Evolutionary conservation across 1,139 yeast genomes (phyloP).

Genomic region (Geotrichum candidum): DNA sequence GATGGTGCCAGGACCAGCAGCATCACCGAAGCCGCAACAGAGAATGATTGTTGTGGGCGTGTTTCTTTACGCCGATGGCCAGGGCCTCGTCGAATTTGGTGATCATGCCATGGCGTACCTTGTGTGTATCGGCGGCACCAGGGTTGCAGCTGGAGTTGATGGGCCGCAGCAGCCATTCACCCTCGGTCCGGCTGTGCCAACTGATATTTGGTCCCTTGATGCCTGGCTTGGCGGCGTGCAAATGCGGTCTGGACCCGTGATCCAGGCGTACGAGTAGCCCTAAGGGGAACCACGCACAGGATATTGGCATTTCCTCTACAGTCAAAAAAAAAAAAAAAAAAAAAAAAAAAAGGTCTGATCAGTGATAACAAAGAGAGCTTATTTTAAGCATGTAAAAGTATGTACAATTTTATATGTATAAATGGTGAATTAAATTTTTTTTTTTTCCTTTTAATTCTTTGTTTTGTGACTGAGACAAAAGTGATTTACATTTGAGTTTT

Average conservation of each 20-base stretch:
- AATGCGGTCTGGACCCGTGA: background rate
- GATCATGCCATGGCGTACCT: background rate
- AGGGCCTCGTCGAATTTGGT: conserved; percentile 4
- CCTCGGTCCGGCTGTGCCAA: background rate
- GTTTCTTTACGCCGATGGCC: conserved; percentile 1
- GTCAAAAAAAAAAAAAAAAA: too few species aligned
- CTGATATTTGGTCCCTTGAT: conserved; percentile 1
- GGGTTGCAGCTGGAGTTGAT: background rate
- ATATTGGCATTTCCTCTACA: too few species aligned
- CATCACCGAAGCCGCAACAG: background rate
- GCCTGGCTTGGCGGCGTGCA: conserved; percentile 6
- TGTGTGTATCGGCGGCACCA: background rate
- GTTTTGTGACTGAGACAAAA: too few species aligned
- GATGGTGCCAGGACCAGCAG: too few species aligned
- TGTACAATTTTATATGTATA: too few species aligned
- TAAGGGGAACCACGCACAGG: background rate
- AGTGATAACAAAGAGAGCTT: too few species aligned
- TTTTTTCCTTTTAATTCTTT: too few species aligned
- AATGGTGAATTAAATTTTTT: too few species aligned
- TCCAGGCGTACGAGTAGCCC: background rate
- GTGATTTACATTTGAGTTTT: too few species aligned
- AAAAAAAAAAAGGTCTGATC: too few species aligned
- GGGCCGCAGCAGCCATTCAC: background rate
- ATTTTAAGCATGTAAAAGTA: too few species aligned
- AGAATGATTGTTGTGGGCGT: background rate